Evolutionary conservation across 2,329 filamentous ascomycete genomes (phyloP).

Genomic region (Aspergillus fumigatiaffinis): DNA sequence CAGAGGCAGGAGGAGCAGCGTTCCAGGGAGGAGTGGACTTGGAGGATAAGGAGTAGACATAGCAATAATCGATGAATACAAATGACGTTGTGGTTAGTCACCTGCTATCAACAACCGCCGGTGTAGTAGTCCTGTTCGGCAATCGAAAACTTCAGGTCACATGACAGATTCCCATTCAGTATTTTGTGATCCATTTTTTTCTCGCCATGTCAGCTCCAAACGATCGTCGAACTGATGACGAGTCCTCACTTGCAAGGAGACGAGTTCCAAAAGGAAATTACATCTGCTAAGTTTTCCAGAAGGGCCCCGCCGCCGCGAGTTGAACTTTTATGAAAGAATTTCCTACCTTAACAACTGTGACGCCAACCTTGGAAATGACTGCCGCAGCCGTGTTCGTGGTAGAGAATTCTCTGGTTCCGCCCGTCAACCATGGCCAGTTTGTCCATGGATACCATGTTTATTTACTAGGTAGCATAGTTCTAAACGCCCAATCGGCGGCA

Average conservation of each 20-base stretch:
- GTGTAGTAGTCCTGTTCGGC: not conserved
- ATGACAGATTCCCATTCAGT: not conserved
- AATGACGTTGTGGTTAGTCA: not conserved
- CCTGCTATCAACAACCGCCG: too few relatives aligned
- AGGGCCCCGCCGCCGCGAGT: not conserved
- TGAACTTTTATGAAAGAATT: not conserved
- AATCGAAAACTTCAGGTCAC: not conserved
- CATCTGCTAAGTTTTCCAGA: too few relatives aligned
- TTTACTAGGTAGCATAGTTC: conserved; percentile 1
- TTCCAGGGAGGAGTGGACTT: conserved; percentile 32
- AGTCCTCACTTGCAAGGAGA: not conserved
- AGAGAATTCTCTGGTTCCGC: conserved; percentile 6
- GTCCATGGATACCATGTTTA: conserved; percentile 18
- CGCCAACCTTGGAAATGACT: not conserved
- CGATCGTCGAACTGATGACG: not conserved
- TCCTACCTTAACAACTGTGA: not conserved
- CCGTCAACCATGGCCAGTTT: conserved; percentile 8
- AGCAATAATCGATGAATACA: too few relatives aligned
- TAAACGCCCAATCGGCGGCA: not conserved
- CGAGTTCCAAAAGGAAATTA: not conserved
- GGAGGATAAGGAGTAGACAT: conserved; percentile 7
- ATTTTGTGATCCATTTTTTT: not conserved
- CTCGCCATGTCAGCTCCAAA: not conserved
- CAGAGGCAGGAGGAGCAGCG: conserved; percentile 34
- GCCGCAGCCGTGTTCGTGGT: conserved; percentile 1